Evolutionary conservation across 805 yeast species (phyloP).

Genomic region (Lachancea kluyveri): DNA sequence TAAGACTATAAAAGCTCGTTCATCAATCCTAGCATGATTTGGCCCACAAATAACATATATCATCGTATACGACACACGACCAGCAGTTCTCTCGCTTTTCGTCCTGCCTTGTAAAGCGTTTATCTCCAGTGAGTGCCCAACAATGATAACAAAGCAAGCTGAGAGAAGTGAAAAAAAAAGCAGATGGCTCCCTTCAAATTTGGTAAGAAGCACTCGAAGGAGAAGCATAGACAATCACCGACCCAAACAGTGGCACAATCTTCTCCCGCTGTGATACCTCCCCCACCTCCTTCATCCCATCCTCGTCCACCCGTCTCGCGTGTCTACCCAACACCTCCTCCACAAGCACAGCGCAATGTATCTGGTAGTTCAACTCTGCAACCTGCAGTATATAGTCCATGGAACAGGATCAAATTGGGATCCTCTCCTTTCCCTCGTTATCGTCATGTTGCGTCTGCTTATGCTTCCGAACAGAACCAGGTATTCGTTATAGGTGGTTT

Average conservation of each 20-base stretch:
- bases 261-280: no score
- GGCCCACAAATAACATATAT: no score
- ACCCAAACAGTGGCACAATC: slow-evolving; percentile 10
- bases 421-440: slow-evolving; percentile 92
- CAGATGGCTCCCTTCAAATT: slow-evolving; percentile 54
- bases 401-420: slow-evolving; percentile 57
- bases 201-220: slow-evolving; percentile 42
- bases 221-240: slow-evolving; percentile 15
- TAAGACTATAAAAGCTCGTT: no score
- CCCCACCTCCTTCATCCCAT: slow-evolving; percentile 1
- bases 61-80: no score
- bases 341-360: slow-evolving; percentile 26
- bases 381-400: slow-evolving; percentile 41
- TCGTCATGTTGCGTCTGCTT: slow-evolving; percentile 80
- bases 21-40: no score
- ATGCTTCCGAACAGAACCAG: slow-evolving; percentile 74
- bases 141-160: no score
- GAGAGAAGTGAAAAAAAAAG: no score
- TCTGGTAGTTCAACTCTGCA: slow-evolving; percentile 24
- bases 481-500: slow-evolving; percentile 91
- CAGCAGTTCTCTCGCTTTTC: no score
- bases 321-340: slow-evolving; percentile 20
- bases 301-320: slow-evolving; percentile 7
- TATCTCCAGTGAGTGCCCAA: no score
- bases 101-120: no score